A percentile compares a stretch with the other conserved stretches of the same genome.
Evolutionary conservation across 2,329 filamentous ascomycete genomes (phyloP).

Genomic region (Rosellinia necatrix): DNA sequence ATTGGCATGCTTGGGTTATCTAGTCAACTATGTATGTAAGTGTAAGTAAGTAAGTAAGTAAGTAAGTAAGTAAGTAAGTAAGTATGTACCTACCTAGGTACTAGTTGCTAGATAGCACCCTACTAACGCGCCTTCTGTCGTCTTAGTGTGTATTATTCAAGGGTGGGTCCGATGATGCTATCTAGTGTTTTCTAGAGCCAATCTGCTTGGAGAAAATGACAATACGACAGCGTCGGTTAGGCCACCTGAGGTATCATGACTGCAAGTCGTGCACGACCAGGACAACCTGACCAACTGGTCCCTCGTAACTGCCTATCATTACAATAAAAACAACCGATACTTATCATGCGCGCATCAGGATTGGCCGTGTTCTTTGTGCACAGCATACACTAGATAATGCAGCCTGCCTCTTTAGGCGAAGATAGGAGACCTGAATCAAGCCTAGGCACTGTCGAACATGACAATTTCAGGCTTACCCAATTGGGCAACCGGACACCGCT

Average conservation of each 20-base stretch:
- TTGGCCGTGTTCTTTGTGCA: constrained; percentile 10
- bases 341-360: constrained; percentile 20
- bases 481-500: constrained; percentile 2
- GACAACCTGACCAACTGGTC: constrained; percentile 22
- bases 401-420: constrained; percentile 25
- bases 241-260: no score
- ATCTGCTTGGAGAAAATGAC: neutral
- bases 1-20: neutral
- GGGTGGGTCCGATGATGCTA: constrained; percentile 15
- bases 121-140: no score
- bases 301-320: constrained; percentile 16
- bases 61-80: no score
- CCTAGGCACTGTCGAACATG: no score
- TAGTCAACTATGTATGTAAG: no score
- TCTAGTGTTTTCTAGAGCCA: no score
- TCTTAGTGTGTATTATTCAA: constrained; percentile 11
- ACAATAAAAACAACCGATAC: constrained; percentile 7
- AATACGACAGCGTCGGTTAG: neutral
- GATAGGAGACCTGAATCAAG: neutral
- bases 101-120: no score
- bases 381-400: constrained; percentile 18
- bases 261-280: neutral
- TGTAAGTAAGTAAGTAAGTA: no score
- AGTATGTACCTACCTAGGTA: no score
- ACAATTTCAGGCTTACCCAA: constrained; percentile 5